Base-by-base conservation (phyloP, 192 early-diverging fungal genomes). In the Backusella macrospora region DNA sequence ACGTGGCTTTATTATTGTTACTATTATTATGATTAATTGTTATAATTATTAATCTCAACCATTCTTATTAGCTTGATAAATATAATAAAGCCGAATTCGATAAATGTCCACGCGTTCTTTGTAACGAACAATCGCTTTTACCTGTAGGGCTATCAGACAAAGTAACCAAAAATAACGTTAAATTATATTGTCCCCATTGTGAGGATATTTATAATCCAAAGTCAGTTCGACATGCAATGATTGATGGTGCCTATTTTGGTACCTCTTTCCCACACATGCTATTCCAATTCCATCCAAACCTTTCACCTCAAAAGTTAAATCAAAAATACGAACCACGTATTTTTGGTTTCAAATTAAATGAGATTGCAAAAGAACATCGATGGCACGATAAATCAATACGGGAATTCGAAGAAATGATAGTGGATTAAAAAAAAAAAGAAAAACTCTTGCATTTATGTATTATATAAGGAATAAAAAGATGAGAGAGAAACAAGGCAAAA, bases 231-330 rank as follows among this genome's bases (percentile, higher is more conserved):
- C 94, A 98, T 80, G 86, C 86, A 5, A 80, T 82, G n/a, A 90
- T 97, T 42, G 98, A 97, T 75, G 96, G 96, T 38, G 95, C 98
- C 6, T 96, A 96, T 75, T 99, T 96, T 83, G 96, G 96, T 6
- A 96, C 94, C 29, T 93, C 92, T 37, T 94, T 99, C 83, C 95
- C 96, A 43, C 96, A 98, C 76, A 92, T 98, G 87, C 82, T 98
- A 42, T 85, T 99, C 70, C 94, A 97, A 82, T 87, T 89, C 46
- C 95, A 96, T 76, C 91, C 93, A 39, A 83, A 89, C 66, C 79
- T 95, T 40, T 78, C 92, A 66, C 95, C 95, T 15, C 78, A 85
- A 2, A 92, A 92, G 72, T 80, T 86, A 18, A 87, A 85, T 34
- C 92, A 95, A 66, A 89, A 94, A 62, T 96, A 96, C 77, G 88